Evolutionary conservation across 164 flowering plant species (phyloP).

Genomic region (Protea cynaroides): DNA sequence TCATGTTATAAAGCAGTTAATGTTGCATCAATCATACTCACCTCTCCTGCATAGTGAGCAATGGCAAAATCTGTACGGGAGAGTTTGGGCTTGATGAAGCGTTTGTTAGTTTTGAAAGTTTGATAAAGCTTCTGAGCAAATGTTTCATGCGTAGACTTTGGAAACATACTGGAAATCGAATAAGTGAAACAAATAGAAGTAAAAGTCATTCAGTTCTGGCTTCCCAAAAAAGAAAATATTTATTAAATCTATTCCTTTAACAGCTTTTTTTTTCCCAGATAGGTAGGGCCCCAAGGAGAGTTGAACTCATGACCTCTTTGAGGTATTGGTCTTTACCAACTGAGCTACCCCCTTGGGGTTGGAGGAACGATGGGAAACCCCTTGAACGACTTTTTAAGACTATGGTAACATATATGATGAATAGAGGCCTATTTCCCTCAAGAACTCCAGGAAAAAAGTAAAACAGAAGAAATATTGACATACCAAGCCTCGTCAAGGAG

Average conservation of each 20-base stretch:
- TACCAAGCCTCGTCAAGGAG: constrained; percentile 96
- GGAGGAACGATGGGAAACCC: no score
- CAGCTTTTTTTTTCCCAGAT: no score
- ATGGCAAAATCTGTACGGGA: constrained; percentile 72
- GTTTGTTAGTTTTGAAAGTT: constrained; percentile 69
- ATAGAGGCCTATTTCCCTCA: background rate
- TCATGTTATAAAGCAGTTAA: constrained; percentile 3
- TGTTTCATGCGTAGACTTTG: constrained; percentile 88
- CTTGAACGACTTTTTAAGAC: no score
- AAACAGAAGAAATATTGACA: constrained; percentile 6
- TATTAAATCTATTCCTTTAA: background rate
- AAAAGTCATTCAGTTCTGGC: background rate
- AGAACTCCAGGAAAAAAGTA: background rate
- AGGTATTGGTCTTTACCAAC: no score
- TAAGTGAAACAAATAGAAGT: constrained; percentile 1
- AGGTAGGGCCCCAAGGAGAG: no score
- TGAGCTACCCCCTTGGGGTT: no score
- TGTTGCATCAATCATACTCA: constrained; percentile 19
- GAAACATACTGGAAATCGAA: constrained; percentile 71
- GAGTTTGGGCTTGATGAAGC: constrained; percentile 81
- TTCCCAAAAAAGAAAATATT: background rate
- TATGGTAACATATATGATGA: background rate
- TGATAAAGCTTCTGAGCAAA: constrained; percentile 82
- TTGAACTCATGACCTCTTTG: no score
- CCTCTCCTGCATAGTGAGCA: constrained; percentile 95